phyloP scores from a whole-genome alignment of 129 eudicot species.

The Chrysanthemum seticuspe region DNA sequence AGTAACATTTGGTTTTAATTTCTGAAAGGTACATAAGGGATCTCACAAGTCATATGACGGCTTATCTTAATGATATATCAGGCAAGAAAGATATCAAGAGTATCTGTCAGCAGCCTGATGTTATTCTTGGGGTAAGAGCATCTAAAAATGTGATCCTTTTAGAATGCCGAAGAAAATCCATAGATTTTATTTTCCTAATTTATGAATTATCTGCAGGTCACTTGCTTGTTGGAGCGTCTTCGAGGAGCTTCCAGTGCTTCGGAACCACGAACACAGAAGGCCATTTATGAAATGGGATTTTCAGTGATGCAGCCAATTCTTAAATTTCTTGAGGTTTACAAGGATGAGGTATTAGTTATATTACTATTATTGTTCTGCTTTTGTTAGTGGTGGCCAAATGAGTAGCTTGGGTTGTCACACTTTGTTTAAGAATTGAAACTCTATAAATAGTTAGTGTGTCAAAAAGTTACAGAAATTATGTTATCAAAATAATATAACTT shows the following conservation, averaged over 20 bases:
- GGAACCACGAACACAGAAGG: constrained; percentile 86
- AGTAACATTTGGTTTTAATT: constrained; percentile 16
- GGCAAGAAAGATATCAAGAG: constrained; percentile 67
- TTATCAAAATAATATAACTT: too few species aligned
- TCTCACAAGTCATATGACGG: constrained; percentile 68
- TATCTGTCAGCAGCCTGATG: constrained; percentile 75
- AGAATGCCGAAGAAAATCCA: not conserved
- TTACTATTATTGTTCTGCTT: not conserved
- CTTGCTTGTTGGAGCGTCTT: constrained; percentile 90
- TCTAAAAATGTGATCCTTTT: not conserved
- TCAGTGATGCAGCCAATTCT: constrained; percentile 79
- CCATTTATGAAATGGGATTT: constrained; percentile 80
- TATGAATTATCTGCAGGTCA: constrained; percentile 47
- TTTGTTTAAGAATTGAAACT: too few species aligned
- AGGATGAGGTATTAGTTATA: constrained; percentile 62
- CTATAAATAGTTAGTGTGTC: too few species aligned
- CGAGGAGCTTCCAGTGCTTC: constrained; percentile 96
- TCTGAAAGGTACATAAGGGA: constrained; percentile 61
- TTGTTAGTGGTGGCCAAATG: too few species aligned
- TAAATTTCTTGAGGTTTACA: constrained; percentile 75
- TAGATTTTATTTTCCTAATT: constrained; percentile 6
- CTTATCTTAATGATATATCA: constrained; percentile 69
- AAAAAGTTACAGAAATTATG: too few species aligned
- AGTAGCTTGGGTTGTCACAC: too few species aligned
- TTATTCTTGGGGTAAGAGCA: constrained; percentile 65